Evolutionary conservation across 768 basidiomycete genomes (phyloP), one percentile per base, ranked within the genome.

Genomic region (Phanerochaete sordida): DNA sequence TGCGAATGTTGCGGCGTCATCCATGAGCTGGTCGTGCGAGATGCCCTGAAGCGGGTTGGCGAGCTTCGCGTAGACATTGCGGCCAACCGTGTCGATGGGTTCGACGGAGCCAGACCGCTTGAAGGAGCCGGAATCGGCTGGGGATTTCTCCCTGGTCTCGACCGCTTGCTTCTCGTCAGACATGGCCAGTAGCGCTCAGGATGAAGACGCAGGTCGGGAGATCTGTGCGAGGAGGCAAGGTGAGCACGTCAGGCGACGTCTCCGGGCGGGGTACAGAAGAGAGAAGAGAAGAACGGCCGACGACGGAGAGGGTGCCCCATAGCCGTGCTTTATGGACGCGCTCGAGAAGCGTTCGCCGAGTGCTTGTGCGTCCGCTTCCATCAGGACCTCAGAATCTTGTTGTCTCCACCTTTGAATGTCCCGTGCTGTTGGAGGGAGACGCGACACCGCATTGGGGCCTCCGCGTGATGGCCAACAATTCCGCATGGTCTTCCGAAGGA

Each of bases 41-140:
- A 91, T 80, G 35, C 86, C 88, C 27, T 72, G 66, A 24, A 88
- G 73, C 3, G 84, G 86, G 66, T 88, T 88, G 30, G 78, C 71
- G 62, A 88, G 70, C 62, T 75, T 81, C 46, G 75, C 73, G 59
- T 81, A 77, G 55, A 85, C 64, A 57, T 70, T 76, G 56, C 72
- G 64, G 55, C 78, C 69, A 27, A 65, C 61, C 58, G 75, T 70
- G 57, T 77, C 76, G 56, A 71, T 56, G 45, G 67, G 71, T 46
- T 52, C 53, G 60, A 68, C 60, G 50, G 55, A 60, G 37, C 59
- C 59, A 44, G 57, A 39, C 23, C 58, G 23, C 19, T 46, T 24
- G 44, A 19, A 46, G 7, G 7, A 19, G 44, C 13, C 33, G 33
- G 33, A 35, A 13, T 43, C 39, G 8, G 39, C 39, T 6, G 39